Evolutionary conservation across 768 basidiomycete species (phyloP).

Genomic region (Cystofilobasidium macerans): DNA sequence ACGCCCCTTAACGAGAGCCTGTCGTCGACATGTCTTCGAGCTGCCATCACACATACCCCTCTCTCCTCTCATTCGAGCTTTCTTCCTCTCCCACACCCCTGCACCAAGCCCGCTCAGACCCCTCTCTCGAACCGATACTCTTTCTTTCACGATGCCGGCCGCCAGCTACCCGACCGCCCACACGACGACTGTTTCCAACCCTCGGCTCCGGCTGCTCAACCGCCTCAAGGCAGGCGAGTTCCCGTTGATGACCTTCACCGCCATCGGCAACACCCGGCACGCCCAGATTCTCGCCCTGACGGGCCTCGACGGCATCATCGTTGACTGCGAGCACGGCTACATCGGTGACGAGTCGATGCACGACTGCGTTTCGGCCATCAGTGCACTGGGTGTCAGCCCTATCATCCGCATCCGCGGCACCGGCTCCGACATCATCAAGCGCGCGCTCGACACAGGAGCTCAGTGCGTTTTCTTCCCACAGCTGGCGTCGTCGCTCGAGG

Average conservation of each 20-base stretch:
- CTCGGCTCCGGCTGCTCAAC: constrained; percentile 31
- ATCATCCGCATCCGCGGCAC: constrained; percentile 38
- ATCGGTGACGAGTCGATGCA: constrained; percentile 35
- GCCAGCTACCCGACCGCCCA: no score
- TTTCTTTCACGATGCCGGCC: no score
- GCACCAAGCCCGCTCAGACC: no score
- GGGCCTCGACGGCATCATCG: constrained; percentile 32
- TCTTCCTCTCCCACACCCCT: constrained; percentile 21
- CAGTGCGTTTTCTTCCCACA: constrained; percentile 23
- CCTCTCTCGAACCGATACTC: no score
- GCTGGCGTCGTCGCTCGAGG: neutral
- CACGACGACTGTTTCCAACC: constrained; percentile 29
- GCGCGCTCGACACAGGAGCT: constrained; percentile 39
- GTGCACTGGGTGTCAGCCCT: constrained; percentile 33
- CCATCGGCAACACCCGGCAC: constrained; percentile 27
- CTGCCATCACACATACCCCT: neutral
- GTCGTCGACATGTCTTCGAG: no score
- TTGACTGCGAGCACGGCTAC: constrained; percentile 37
- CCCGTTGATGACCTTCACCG: constrained; percentile 32
- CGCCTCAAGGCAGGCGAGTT: constrained; percentile 26
- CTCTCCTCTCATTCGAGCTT: neutral
- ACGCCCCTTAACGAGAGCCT: no score
- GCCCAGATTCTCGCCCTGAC: constrained; percentile 31
- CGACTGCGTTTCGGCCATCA: constrained; percentile 32
- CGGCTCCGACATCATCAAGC: constrained; percentile 37